A percentile compares a stretch with the other conserved stretches of the same genome.
Conservation (phyloP, 179 eudicot species). For the Heliamphora pulchella region DNA sequence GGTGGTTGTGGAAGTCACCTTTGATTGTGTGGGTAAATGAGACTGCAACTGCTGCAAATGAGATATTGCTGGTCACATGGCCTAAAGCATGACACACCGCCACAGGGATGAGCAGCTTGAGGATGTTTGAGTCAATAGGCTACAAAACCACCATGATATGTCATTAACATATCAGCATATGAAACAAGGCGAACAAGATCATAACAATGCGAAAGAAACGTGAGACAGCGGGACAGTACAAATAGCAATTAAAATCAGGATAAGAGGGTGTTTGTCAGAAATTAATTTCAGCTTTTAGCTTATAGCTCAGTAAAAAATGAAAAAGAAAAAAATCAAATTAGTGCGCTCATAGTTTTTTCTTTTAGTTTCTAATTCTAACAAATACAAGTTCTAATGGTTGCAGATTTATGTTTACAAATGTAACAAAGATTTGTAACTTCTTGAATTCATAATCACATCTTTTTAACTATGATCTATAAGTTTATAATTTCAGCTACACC, state of each 20-base stretch:
- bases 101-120: conserved; percentile 90
- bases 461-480: too few species aligned
- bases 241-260: background rate
- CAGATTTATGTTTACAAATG: too few species aligned
- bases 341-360: too few species aligned
- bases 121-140: conserved; percentile 66
- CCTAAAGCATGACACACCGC: conserved; percentile 90
- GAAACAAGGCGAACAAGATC: background rate
- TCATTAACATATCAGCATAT: background rate
- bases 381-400: too few species aligned
- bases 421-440: too few species aligned
- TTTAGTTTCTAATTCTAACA: too few species aligned
- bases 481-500: too few species aligned
- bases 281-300: too few species aligned
- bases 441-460: too few species aligned
- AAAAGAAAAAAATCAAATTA: too few species aligned
- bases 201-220: too few species aligned
- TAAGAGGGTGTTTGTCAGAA: background rate
- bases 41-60: conserved; percentile 97
- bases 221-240: background rate
- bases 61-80: conserved; percentile 90
- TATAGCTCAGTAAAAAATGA: too few species aligned
- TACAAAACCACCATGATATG: conserved; percentile 28
- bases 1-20: conserved; percentile 31
- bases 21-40: conserved; percentile 94